A percentile compares a stretch with the other conserved stretches of the same genome.
These are phyloP conservation scores for Leptodermis oblonga DNA, from an alignment of 257 asterid species.

Conservation along the genomic window DNA sequence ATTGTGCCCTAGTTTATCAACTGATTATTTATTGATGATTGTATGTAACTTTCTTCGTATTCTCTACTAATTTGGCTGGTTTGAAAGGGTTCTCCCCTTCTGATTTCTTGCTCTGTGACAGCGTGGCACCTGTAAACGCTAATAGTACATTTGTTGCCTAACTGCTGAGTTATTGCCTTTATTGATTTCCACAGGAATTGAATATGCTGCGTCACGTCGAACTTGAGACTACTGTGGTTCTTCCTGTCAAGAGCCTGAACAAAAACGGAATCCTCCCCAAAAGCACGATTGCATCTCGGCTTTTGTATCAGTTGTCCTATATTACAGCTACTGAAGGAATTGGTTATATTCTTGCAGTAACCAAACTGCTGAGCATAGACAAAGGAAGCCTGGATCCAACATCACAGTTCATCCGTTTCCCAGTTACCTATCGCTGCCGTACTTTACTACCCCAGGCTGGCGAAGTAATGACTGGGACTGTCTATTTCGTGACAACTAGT, in stretches of 20 bases:
- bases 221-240: background rate
- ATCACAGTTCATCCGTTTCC: background rate
- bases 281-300: slow-evolving; percentile 35
- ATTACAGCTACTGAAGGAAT: too few relatives aligned
- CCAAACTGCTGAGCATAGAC: background rate
- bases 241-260: slow-evolving; percentile 34
- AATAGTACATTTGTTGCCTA: background rate
- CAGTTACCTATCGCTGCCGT: background rate
- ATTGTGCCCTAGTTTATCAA: background rate
- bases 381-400: background rate
- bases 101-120: background rate
- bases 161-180: slow-evolving; percentile 2
- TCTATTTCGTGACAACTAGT: background rate
- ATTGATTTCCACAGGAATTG: slow-evolving; percentile 16
- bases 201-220: slow-evolving; percentile 45
- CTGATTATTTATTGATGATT: background rate
- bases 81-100: background rate
- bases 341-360: background rate
- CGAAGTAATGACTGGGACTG: background rate
- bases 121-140: background rate
- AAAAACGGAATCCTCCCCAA: slow-evolving; percentile 25
- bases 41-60: background rate
- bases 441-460: background rate
- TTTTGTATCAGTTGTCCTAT: slow-evolving; percentile 41
- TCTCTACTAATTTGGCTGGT: background rate